Evolutionary conservation across 345 rosid species (phyloP), one percentile per base, ranked within the genome.

Genomic region (Rhodamnia rubescens): DNA sequence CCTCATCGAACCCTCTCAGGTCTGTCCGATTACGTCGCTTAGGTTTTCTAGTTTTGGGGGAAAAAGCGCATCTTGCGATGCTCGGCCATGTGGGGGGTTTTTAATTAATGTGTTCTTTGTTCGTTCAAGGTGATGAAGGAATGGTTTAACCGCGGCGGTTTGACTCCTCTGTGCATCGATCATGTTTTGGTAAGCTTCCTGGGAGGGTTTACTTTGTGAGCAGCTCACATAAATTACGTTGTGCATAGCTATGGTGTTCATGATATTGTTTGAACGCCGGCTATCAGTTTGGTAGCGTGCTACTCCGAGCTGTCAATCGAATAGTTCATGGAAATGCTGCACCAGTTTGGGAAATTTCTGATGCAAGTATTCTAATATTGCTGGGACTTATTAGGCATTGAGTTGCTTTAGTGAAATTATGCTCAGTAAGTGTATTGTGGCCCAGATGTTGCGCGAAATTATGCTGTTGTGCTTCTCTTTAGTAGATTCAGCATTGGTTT

Each of bases 161-260:
- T 97, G 90, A 88, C 91, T n/a, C 98, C 98, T 86, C 84, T 95
- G 69, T 97, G 98, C 90, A 87, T 95, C 85, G 98, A 95, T 86
- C 90, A 93, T 85, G 98, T 95, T 11, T 56, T 97, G 91, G 99
- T 95, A 89, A 92, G 95, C 82, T 88, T 89, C 50, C 16, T 47
- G 54, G 85, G 42, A n/a, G n/a, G 81, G 49, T 50, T 15, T 82
- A 29, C 7, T 14, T 13, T 52, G 15, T 61, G 8, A 29, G 74
- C 40, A 61, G 40, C 74, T 14, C 40, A 18, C 5, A 15, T 61
- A 32, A 27, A 27, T 61, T 69, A 11, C 78, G 44, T 32, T 69
- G 80, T 69, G 80, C 78, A 69, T 69, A 69, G 47, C 78, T 69
- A 32, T 36, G 47, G 40, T 32, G 47, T 69, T 13, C 26, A 40